Base-by-base conservation (phyloP, 2,329 filamentous ascomycete species). In the Rutstroemia sp. region DNA sequence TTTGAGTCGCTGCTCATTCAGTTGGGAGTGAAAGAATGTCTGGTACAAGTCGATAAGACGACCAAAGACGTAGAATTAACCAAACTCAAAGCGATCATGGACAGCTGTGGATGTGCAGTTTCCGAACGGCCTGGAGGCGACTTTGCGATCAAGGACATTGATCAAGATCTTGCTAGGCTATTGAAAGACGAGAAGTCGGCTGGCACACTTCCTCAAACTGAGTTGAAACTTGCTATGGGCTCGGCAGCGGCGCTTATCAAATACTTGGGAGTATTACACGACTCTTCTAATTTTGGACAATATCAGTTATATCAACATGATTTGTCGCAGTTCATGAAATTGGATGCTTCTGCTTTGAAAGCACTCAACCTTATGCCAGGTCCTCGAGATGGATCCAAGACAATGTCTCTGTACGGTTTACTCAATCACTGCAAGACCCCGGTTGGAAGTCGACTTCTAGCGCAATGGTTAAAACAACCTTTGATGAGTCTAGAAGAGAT, bases 371-470 rank as follows among this genome's bases (percentile, higher is more conserved):
- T 99, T 39, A 97, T 99, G 92, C 95, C 94, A 5, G 92, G 94
- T 5, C 89, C 89, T 0, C 84, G 91, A 62, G 94, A 99, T 68
- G 94, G 94, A 2, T 82, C 90, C n/a, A 97, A 96, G 75, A 95
- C 84, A 0, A 99, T 99, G 94, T 97, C 92, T 68, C 71, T 99
- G 52, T 99, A 89, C 65, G 94, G 94, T 0, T 76, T 99, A 17
- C 77, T 99, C 44, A 97, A 99, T 66, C 92, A 97, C 71, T 99
- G 94, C 83, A 97, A 96, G 72, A 99, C 94, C 1, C 89, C 94
- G 0, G 85, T 95, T 1, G 94, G 94, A 14, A 95, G 92, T 66
- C 81, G 95, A 48, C 72, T 99, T 57, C 76, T 99, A 30, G 87
- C 92, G 1, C 95, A 99, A 69, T 99, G 94, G 94, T 77, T 99